Conservation (phyloP, 441 rosid genomes). For the Dalechampia spathulata region DNA sequence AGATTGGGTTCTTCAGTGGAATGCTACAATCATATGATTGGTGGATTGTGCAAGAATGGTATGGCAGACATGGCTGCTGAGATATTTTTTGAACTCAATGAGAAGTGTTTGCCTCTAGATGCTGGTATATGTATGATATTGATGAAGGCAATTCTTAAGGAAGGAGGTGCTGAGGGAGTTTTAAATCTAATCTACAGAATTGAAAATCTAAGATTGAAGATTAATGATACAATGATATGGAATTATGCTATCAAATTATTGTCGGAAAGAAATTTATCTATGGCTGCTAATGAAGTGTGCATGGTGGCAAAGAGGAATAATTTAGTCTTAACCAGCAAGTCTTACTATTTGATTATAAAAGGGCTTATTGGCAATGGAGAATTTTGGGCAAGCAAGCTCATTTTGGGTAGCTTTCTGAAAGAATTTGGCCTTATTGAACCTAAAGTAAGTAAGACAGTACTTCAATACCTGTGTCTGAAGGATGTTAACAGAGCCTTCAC, state of each 20-base stretch:
- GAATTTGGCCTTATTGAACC: slow-evolving; percentile 42
- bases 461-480: slow-evolving; percentile 42
- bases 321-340: slow-evolving; percentile 28
- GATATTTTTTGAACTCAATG: slow-evolving; percentile 46
- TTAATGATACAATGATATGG: slow-evolving; percentile 25
- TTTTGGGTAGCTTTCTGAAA: slow-evolving; percentile 35
- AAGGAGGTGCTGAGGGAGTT: slow-evolving; percentile 39
- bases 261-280: slow-evolving; percentile 42
- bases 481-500: slow-evolving; percentile 23
- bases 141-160: slow-evolving; percentile 33
- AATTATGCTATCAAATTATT: slow-evolving; percentile 45
- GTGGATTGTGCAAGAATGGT: slow-evolving; percentile 52
- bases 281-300: slow-evolving; percentile 39
- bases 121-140: slow-evolving; percentile 29
- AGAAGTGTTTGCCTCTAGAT: slow-evolving; percentile 42
- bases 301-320: slow-evolving; percentile 41
- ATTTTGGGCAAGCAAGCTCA: slow-evolving; percentile 23
- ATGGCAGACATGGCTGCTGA: slow-evolving; percentile 54
- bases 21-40: slow-evolving; percentile 53
- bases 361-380: slow-evolving; percentile 30
- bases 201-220: slow-evolving; percentile 28
- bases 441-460: slow-evolving; percentile 29
- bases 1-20: slow-evolving; percentile 38
- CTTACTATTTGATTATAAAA: slow-evolving; percentile 32
- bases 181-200: slow-evolving; percentile 38